These are phyloP conservation scores for Erysimum cheiranthoides DNA, from an alignment of 345 rosid species.

Conservation along the genomic window DNA sequence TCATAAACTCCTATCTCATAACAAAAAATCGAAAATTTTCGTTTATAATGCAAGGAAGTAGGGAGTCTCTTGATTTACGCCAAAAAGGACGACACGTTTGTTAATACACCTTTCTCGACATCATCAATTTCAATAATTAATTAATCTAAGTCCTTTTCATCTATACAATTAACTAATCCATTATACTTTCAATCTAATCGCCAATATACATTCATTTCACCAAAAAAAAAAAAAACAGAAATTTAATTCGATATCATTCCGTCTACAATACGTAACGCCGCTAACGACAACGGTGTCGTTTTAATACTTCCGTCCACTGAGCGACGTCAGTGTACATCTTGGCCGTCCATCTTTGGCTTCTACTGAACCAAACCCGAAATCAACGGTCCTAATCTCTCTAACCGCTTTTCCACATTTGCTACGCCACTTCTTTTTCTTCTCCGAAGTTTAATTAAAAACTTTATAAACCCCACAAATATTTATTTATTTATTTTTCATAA, in stretches of 20 bases:
- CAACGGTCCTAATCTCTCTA: constrained; percentile 36
- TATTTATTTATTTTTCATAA: not conserved
- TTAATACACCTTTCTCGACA: constrained; percentile 40
- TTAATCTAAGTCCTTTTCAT: constrained; percentile 1
- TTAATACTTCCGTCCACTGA: constrained; percentile 26
- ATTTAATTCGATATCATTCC: constrained; percentile 24
- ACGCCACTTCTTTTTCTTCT: constrained; percentile 31
- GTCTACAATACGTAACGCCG: constrained; percentile 39
- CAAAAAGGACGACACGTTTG: constrained; percentile 33
- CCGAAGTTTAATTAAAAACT: not conserved
- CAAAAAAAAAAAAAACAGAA: not conserved
- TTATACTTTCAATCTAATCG: not conserved
- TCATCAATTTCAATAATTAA: constrained; percentile 12
- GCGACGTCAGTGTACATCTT: constrained; percentile 16
- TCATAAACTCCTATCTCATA: not conserved
- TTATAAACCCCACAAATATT: constrained; percentile 26
- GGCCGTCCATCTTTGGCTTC: constrained; percentile 30
- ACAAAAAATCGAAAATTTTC: no score
- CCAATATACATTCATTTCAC: constrained; percentile 18
- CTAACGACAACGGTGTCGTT: constrained; percentile 46
- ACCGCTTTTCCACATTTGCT: constrained; percentile 33
- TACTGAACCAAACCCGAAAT: constrained; percentile 32
- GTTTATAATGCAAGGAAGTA: not conserved
- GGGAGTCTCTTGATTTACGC: constrained; percentile 37
- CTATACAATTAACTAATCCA: constrained; percentile 1